These are phyloP conservation scores for Cyclotella choctawhatcheeana DNA, from an alignment of 108 stramenopile genomes.

Conservation along the genomic window DNA sequence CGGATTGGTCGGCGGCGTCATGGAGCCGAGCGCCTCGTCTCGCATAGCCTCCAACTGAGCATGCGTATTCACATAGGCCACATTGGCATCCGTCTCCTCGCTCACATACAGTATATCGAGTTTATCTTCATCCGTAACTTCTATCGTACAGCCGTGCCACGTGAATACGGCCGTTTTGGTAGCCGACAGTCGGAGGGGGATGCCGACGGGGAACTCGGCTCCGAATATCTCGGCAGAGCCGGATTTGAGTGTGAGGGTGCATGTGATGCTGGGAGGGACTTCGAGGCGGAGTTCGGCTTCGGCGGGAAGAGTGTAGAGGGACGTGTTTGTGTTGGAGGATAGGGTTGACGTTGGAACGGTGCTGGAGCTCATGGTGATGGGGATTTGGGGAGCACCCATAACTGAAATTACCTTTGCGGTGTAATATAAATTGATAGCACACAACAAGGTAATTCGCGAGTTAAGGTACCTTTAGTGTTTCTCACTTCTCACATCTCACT, in stretches of 20 bases:
- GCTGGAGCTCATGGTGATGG: no score
- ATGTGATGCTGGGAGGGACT: conserved; percentile 38
- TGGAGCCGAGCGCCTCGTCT: conserved; percentile 67
- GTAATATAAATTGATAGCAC: no score
- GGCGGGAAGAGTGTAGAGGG: conserved; percentile 48
- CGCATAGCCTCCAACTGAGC: conserved; percentile 90
- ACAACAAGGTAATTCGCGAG: no score
- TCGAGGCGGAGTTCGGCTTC: conserved; percentile 59
- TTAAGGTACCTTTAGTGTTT: no score
- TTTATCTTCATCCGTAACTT: conserved; percentile 55
- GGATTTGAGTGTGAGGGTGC: conserved; percentile 33
- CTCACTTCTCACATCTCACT: no score
- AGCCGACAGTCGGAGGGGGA: conserved; percentile 61
- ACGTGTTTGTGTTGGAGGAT: not conserved
- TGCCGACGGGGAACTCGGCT: conserved; percentile 42
- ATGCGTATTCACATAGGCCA: conserved; percentile 90
- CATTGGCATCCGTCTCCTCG: conserved; percentile 82
- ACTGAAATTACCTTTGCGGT: no score
- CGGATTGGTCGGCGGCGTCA: conserved; percentile 14
- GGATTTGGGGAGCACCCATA: no score
- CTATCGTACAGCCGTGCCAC: conserved; percentile 89
- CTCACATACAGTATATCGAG: conserved; percentile 66
- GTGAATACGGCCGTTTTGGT: conserved; percentile 87
- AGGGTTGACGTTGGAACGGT: no score
- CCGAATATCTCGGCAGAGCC: conserved; percentile 59